These are phyloP conservation scores for Penicillium sp. DNA, from an alignment of 2,329 filamentous ascomycete genomes.

Conservation along the genomic window DNA sequence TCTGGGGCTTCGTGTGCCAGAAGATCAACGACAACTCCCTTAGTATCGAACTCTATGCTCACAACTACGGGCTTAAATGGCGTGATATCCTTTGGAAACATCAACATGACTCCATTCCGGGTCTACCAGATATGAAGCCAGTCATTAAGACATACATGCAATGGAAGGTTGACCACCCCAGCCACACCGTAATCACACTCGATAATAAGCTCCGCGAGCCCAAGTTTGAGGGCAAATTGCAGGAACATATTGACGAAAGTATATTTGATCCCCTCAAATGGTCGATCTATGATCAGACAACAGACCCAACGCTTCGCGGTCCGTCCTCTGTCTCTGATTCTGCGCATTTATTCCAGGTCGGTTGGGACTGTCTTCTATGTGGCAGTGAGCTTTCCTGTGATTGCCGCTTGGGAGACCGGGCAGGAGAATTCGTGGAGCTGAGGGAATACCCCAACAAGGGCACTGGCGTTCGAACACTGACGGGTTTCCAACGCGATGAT, in stretches of 20 bases:
- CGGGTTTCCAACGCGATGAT: constrained; percentile 23
- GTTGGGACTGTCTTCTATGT: constrained; percentile 20
- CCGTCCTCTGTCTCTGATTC: neutral
- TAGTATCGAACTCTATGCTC: constrained; percentile 29
- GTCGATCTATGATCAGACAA: neutral
- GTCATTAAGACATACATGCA: neutral
- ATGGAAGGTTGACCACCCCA: constrained; percentile 13
- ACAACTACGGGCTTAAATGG: constrained; percentile 27
- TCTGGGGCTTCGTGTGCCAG: constrained; percentile 20
- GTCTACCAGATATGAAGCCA: constrained; percentile 1
- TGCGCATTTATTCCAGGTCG: neutral
- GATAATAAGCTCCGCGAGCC: constrained; percentile 3
- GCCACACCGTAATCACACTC: constrained; percentile 11
- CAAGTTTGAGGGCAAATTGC: neutral
- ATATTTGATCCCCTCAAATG: neutral
- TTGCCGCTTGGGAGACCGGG: constrained; percentile 17
- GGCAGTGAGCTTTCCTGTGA: constrained; percentile 14
- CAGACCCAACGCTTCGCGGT: neutral
- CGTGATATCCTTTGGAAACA: constrained; percentile 7
- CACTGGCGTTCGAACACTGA: constrained; percentile 31
- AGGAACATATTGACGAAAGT: constrained; percentile 1
- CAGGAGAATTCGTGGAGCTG: constrained; percentile 30
- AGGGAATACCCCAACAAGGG: constrained; percentile 29
- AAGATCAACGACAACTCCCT: constrained; percentile 15
- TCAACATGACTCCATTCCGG: neutral